phyloP scores from a whole-genome alignment of 352 stramenopile species.

The Thalassiosira exigua region DNA sequence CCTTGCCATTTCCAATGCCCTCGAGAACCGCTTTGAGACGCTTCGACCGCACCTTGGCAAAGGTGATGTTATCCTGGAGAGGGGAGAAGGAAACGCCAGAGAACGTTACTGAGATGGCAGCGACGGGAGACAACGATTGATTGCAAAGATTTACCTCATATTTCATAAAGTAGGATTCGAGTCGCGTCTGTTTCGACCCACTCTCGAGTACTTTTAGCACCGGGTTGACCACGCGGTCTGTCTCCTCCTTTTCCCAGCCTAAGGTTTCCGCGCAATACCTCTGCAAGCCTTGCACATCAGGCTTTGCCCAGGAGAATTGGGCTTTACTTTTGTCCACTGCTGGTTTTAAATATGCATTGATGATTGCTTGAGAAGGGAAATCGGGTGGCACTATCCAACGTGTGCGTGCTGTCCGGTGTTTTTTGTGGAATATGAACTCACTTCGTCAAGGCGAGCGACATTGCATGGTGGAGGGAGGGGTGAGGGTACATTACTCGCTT shows the following conservation, averaged over 20 bases:
- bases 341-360: conserved; percentile 93
- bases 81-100: no score
- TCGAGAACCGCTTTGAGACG: conserved; percentile 70
- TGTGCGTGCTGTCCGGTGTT: conserved; percentile 89
- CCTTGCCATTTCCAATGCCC: conserved; percentile 33
- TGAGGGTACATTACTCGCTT: no score
- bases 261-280: conserved; percentile 90
- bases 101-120: no score
- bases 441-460: no score
- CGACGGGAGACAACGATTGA: no score
- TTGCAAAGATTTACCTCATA: no score
- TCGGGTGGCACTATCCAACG: conserved; percentile 92
- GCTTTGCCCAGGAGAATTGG: conserved; percentile 92
- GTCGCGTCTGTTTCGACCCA: conserved; percentile 87
- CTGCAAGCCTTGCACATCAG: conserved; percentile 89
- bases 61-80: conserved; percentile 95
- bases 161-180: conserved; percentile 95
- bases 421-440: conserved; percentile 90
- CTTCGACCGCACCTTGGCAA: conserved; percentile 88
- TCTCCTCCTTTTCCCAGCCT: conserved; percentile 93
- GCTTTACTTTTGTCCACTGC: conserved; percentile 81
- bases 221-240: conserved; percentile 89
- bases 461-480: no score
- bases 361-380: conserved; percentile 92
- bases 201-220: conserved; percentile 81